Evolutionary conservation across 2,329 filamentous ascomycete genomes (phyloP), one percentile per base, ranked within the genome.

Genomic region (Aotearoamyces nothofagi): DNA sequence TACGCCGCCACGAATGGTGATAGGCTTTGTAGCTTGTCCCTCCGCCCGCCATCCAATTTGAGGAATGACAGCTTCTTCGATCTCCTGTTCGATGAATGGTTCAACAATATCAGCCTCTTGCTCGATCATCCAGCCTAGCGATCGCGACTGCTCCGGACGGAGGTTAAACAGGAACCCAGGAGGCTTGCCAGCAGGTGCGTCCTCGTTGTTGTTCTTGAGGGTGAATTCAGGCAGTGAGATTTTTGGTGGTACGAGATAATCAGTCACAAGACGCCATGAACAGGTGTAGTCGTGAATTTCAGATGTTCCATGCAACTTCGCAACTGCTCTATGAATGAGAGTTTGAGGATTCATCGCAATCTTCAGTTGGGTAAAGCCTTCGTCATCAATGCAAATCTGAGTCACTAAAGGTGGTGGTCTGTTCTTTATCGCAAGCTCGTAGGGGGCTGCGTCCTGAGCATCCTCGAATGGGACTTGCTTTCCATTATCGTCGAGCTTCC

Each of bases 41-140:
- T 76, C 71, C 2, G 60, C 58, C 33, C 66, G 60, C 65, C 69
- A 77, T 8, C 61, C 57, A 16, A 74, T 42, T 13, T 56, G 43
- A 0, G 53, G 40, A 9, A 73, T 43, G 1, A 58, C 34, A 3
- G 58, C 59, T 43, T 78, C 74, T 33, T 71, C 68, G 0, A 63
- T 47, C 39, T 72, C 70, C 36, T 65, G 55, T 33, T 72, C 56
- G 1, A 50, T 33, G 35, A 72, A 15, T 27, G 34, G 34, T 23
- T 34, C 34, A 16, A 20, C 17, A 5, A 17, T 22, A 8, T 51
- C 47, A 2, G 36, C 35, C 41, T 78, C 74, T 44, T 71, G 66
- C 0, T 37, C 11, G 7, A 55, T 42, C 69, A 75, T 76, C 73
- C 73, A 79, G 0, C 47, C 37, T 2, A 79, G 46, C 3, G 65